Evolutionary conservation across 2,329 filamentous ascomycete species (phyloP).

Genomic region (Sclerotinia subarctica): DNA sequence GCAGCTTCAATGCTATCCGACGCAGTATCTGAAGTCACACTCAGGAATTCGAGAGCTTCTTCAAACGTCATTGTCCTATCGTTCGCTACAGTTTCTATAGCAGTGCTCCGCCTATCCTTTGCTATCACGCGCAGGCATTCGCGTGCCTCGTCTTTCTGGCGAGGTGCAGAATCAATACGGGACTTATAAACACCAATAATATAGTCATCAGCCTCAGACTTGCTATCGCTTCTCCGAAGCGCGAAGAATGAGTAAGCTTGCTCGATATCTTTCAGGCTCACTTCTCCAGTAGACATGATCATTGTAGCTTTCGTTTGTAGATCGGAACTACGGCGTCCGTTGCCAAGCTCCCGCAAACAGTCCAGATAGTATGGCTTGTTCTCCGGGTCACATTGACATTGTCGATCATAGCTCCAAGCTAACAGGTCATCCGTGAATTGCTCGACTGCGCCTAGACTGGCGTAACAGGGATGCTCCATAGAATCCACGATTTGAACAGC

Average conservation of each 20-base stretch:
- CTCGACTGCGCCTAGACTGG: slow-evolving; percentile 58
- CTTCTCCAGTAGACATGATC: slow-evolving; percentile 56
- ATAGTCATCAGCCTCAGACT: slow-evolving; percentile 49
- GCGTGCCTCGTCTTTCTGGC: slow-evolving; percentile 54
- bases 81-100: slow-evolving; percentile 56
- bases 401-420: slow-evolving; percentile 59
- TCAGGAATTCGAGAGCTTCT: slow-evolving; percentile 61
- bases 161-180: slow-evolving; percentile 52
- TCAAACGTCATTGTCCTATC: slow-evolving; percentile 56
- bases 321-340: slow-evolving; percentile 47
- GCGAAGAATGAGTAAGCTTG: slow-evolving; percentile 58
- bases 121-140: slow-evolving; percentile 59
- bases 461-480: slow-evolving; percentile 48
- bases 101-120: slow-evolving; percentile 52
- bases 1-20: slow-evolving; percentile 38
- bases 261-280: slow-evolving; percentile 54
- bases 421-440: slow-evolving; percentile 63
- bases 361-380: slow-evolving; percentile 61
- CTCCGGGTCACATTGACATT: slow-evolving; percentile 52
- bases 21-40: slow-evolving; percentile 38
- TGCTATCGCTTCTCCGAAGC: slow-evolving; percentile 46
- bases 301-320: slow-evolving; percentile 57
- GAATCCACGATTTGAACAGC: slow-evolving; percentile 38
- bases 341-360: slow-evolving; percentile 59
- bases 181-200: slow-evolving; percentile 62